Evolutionary conservation across 1,139 yeast species (phyloP), one percentile per base, ranked within the genome.

Genomic region (Tardiomyces digboiensis): DNA sequence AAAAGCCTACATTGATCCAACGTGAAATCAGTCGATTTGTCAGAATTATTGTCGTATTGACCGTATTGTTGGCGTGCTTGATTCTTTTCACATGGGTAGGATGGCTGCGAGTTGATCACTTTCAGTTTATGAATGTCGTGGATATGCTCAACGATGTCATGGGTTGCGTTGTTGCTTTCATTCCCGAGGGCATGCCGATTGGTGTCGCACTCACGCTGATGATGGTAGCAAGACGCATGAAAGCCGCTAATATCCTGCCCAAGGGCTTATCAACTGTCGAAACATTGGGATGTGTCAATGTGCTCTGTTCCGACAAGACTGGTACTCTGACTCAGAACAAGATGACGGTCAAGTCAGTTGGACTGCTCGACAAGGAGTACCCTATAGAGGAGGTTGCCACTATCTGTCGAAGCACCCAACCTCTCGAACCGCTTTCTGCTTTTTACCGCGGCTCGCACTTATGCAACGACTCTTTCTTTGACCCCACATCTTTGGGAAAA

Each of bases 151-250:
- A 93, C 3, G 78, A 83, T 46, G 93, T 93, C 16, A 81, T 84
- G 55, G 83, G 88, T 63, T 86, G 81, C 44, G 91, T 91, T 1
- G 69, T 83, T 41, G 79, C 91, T 2, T 82, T 83, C 91, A 83
- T 83, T 55, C 94, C 93, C 2, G 83, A 89, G 2, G 80, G 89
- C 1, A 71, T 84, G 54, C 81, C 83, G 47, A 93, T 83, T 36
- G 93, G 84, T 19, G 72, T 84, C 49, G 83, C 93, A 14, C 82
- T 84, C 49, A 83, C 93, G 3, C 83, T 84, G 91, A 88, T 93
- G 7, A 81, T 82, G 49, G 93, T 93, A 20, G 84, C 93, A 36
- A 82, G 80, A 54, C 82, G 78, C 18, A 84, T 84, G 93, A 82
- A 80, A 36, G 62, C 67, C 40, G 74, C 80, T 56, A 70, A 82